Conservation (phyloP, 352 stramenopile genomes). For the Globisporangium cederbergense region DNA sequence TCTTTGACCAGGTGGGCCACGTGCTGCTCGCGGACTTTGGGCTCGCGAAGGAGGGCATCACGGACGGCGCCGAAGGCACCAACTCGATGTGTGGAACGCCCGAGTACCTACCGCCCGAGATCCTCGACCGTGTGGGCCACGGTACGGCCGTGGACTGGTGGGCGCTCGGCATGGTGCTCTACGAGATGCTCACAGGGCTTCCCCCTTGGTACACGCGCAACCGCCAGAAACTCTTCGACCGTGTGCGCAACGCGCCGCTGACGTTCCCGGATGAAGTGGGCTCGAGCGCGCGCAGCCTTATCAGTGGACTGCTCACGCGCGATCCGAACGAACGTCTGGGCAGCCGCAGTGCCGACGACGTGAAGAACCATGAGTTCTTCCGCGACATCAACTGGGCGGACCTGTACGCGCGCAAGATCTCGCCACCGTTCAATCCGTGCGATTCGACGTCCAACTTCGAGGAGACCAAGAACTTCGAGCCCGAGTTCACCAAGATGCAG, state of each 20-base stretch:
- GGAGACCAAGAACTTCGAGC: constrained; percentile 89
- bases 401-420: constrained; percentile 79
- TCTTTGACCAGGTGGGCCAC: constrained; percentile 78
- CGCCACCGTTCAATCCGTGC: constrained; percentile 86
- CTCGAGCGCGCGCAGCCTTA: constrained; percentile 69
- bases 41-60: constrained; percentile 86
- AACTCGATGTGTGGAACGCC: constrained; percentile 90
- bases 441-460: constrained; percentile 48
- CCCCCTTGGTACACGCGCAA: constrained; percentile 93
- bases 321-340: constrained; percentile 79
- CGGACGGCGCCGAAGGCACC: constrained; percentile 73
- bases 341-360: constrained; percentile 70
- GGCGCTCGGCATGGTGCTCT: constrained; percentile 91
- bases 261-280: constrained; percentile 87
- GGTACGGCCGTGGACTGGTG: constrained; percentile 92
- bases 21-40: constrained; percentile 84
- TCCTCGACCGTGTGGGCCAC: constrained; percentile 86
- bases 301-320: constrained; percentile 74
- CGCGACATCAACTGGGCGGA: constrained; percentile 76
- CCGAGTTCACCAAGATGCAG: constrained; percentile 89
- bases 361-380: constrained; percentile 88
- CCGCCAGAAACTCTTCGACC: constrained; percentile 90
- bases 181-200: constrained; percentile 92
- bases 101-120: constrained; percentile 92
- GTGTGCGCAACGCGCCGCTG: constrained; percentile 83